A percentile compares a stretch with the other conserved stretches of the same genome.
Evolutionary conservation across 2,329 filamentous ascomycete species (phyloP).

Genomic region (Sclerotinia spermophila): DNA sequence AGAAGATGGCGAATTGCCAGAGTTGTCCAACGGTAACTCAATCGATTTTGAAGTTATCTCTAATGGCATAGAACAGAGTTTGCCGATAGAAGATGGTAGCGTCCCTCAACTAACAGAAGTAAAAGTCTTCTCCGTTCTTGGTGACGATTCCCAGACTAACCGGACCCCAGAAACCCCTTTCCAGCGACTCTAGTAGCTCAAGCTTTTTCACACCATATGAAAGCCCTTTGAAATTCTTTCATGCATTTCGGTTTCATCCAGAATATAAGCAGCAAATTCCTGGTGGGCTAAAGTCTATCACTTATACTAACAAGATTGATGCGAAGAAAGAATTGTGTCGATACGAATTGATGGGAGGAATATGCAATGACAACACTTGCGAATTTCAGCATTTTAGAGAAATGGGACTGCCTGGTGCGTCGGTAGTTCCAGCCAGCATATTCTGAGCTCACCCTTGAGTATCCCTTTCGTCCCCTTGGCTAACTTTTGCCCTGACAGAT

Average conservation of each 20-base stretch:
- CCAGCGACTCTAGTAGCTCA: conserved; percentile 18
- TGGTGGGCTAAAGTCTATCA: conserved; percentile 82
- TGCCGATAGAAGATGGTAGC: conserved; percentile 23
- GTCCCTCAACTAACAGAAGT: conserved; percentile 29
- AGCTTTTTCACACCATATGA: conserved; percentile 61
- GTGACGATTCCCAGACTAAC: conserved; percentile 27
- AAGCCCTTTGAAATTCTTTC: conserved; percentile 79
- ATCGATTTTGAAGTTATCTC: conserved; percentile 3
- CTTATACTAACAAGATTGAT: conserved; percentile 90
- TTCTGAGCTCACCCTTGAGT: conserved; percentile 27
- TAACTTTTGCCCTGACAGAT: conserved; percentile 50
- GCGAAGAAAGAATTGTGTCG: conserved; percentile 70
- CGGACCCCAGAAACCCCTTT: conserved; percentile 21
- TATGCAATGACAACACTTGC: conserved; percentile 72
- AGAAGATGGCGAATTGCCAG: conserved; percentile 16
- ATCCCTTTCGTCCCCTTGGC: conserved; percentile 38
- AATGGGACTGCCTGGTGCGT: conserved; percentile 74
- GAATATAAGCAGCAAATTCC: conserved; percentile 64
- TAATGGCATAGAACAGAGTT: conserved; percentile 24
- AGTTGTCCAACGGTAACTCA: conserved; percentile 23
- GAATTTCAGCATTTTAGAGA: conserved; percentile 74
- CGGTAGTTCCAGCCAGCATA: conserved; percentile 30
- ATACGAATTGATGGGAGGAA: conserved; percentile 65
- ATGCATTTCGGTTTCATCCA: conserved; percentile 86
- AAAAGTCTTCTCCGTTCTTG: conserved; percentile 25